phyloP scores from a whole-genome alignment of 2,329 filamentous ascomycete species.

The Fusarium sp. region DNA sequence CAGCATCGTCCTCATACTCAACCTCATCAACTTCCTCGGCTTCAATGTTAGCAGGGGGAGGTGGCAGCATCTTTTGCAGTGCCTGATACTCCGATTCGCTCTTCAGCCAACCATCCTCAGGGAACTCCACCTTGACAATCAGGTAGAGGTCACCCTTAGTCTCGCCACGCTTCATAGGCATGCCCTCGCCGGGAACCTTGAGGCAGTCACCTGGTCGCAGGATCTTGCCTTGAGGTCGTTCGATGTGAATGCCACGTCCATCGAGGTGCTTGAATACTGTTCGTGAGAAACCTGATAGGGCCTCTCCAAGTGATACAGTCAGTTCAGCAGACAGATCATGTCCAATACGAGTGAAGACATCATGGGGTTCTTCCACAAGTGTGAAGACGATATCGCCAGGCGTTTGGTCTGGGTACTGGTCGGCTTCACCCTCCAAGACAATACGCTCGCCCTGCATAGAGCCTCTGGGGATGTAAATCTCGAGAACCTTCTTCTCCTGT shows the following conservation, averaged over 20 bases:
- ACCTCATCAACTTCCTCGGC: slow-evolving; percentile 87
- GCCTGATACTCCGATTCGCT: slow-evolving; percentile 76
- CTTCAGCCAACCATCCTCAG: slow-evolving; percentile 83
- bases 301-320: slow-evolving; percentile 82
- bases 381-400: slow-evolving; percentile 95
- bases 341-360: slow-evolving; percentile 83
- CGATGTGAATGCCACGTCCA: slow-evolving; percentile 86
- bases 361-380: slow-evolving; percentile 82
- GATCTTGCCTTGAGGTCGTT: slow-evolving; percentile 83
- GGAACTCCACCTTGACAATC: slow-evolving; percentile 86
- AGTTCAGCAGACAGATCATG: slow-evolving; percentile 86
- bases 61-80: slow-evolving; percentile 80
- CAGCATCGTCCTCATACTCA: slow-evolving; percentile 82
- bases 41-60: slow-evolving; percentile 68
- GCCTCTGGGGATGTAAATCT: slow-evolving; percentile 94
- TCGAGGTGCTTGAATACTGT: slow-evolving; percentile 94
- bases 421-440: slow-evolving; percentile 90
- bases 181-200: slow-evolving; percentile 89
- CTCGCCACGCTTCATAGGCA: slow-evolving; percentile 91
- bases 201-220: slow-evolving; percentile 85
- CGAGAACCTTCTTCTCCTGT: slow-evolving; percentile 91
- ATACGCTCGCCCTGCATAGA: slow-evolving; percentile 90
- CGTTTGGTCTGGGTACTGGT: slow-evolving; percentile 88
- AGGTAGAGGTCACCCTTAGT: slow-evolving; percentile 88
- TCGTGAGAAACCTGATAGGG: slow-evolving; percentile 87